These are phyloP conservation scores for Apiosordaria backusii DNA, from an alignment of 495 filamentous ascomycete genomes.

Conservation along the genomic window DNA sequence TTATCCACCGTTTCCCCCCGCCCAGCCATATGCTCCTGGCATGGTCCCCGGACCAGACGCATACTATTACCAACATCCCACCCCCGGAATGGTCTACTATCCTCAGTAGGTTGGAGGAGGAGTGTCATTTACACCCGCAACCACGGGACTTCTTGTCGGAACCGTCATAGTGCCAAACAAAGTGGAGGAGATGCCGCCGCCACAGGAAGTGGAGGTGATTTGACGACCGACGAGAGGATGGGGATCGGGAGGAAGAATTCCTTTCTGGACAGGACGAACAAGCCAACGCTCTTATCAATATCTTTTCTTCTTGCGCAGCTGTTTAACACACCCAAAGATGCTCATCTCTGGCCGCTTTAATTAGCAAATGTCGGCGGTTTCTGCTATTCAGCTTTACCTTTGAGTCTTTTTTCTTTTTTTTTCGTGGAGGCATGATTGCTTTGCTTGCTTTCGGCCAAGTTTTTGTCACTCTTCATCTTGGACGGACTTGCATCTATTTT, in stretches of 20 bases:
- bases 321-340: not conserved
- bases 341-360: not conserved
- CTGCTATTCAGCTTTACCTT: conserved; percentile 2
- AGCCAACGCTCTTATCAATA: not conserved
- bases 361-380: not conserved
- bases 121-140: not conserved
- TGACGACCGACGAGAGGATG: not conserved
- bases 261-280: not conserved
- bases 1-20: conserved; percentile 48
- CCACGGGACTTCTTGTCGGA: not conserved
- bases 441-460: not conserved
- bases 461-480: not conserved
- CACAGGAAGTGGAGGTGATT: not conserved
- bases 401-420: not conserved
- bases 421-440: not conserved
- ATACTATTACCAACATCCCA: conserved; percentile 64
- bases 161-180: not conserved
- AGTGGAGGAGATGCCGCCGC: not conserved
- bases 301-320: not conserved
- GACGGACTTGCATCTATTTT: not conserved
- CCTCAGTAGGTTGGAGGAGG: conserved; percentile 22
- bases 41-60: conserved; percentile 66
- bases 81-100: conserved; percentile 42
- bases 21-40: conserved; percentile 52
- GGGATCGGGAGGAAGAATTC: not conserved